Conservation (phyloP, 805 yeast genomes). For the Aciculoconidium aculeatum region DNA sequence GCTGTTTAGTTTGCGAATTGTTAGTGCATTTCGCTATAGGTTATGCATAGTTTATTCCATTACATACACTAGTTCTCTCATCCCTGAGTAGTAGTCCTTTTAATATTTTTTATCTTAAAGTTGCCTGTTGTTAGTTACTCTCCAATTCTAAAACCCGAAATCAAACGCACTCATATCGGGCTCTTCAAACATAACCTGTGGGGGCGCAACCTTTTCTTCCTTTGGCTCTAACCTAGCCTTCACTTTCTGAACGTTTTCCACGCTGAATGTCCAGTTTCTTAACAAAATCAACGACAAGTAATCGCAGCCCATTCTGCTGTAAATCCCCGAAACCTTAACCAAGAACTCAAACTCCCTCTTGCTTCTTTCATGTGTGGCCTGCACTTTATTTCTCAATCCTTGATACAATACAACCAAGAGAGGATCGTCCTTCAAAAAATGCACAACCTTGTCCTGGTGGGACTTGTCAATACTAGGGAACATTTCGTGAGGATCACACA, state of each 20-base stretch:
- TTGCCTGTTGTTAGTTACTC: not conserved
- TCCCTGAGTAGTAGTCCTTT: too few relatives aligned
- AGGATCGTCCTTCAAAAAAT: slow-evolving; percentile 71
- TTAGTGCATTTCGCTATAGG: too few relatives aligned
- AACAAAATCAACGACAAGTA: slow-evolving; percentile 59
- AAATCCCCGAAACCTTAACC: slow-evolving; percentile 57
- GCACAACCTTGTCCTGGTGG: slow-evolving; percentile 1
- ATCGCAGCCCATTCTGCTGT: slow-evolving; percentile 90
- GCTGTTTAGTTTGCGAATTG: too few relatives aligned
- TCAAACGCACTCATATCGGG: slow-evolving; percentile 74
- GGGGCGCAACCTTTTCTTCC: slow-evolving; percentile 31
- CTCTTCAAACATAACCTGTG: slow-evolving; percentile 54
- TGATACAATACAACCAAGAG: slow-evolving; percentile 63
- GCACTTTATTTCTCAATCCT: slow-evolving; percentile 52
- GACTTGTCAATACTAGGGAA: slow-evolving; percentile 8
- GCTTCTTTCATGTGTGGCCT: slow-evolving; percentile 40
- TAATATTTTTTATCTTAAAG: too few relatives aligned
- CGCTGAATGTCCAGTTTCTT: slow-evolving; percentile 71
- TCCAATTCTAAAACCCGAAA: slow-evolving; percentile 28
- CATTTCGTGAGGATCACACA: slow-evolving; percentile 45
- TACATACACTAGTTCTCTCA: too few relatives aligned
- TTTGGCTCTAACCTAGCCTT: not conserved
- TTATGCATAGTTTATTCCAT: too few relatives aligned
- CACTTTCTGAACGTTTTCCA: not conserved
- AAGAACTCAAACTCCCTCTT: slow-evolving; percentile 56